phyloP scores from a whole-genome alignment of 2,329 filamentous ascomycete species.

The Fonsecaea pugnacius region DNA sequence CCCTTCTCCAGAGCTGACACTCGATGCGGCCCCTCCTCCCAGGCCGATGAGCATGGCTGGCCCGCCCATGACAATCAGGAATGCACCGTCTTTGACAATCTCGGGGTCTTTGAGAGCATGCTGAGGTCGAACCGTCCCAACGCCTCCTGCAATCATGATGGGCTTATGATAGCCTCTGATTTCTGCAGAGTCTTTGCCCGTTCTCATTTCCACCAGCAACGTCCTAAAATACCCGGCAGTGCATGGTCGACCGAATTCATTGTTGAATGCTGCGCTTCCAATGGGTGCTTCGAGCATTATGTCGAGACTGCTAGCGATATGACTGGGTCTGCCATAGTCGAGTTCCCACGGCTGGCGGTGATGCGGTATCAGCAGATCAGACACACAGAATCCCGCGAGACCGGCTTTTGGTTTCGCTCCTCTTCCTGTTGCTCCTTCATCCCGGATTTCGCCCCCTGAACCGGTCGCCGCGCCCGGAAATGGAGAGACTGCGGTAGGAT shows the following conservation, averaged over 20 bases:
- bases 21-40: slow-evolving; percentile 92
- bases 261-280: slow-evolving; percentile 94
- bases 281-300: slow-evolving; percentile 98
- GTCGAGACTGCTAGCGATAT: slow-evolving; percentile 91
- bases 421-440: slow-evolving; percentile 90
- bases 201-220: slow-evolving; percentile 70
- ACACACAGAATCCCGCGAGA: slow-evolving; percentile 90
- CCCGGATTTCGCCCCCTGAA: slow-evolving; percentile 91
- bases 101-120: slow-evolving; percentile 83
- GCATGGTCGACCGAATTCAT: slow-evolving; percentile 91
- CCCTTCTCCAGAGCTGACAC: slow-evolving; percentile 82
- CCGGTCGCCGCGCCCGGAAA: slow-evolving; percentile 93
- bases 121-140: slow-evolving; percentile 87
- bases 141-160: slow-evolving; percentile 95
- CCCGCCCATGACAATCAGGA: slow-evolving; percentile 89
- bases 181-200: slow-evolving; percentile 67
- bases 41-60: slow-evolving; percentile 98
- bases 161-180: slow-evolving; percentile 95
- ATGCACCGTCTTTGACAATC: slow-evolving; percentile 82
- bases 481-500: slow-evolving; percentile 92
- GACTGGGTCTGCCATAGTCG: slow-evolving; percentile 78
- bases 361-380: slow-evolving; percentile 86
- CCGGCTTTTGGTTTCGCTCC: slow-evolving; percentile 93
- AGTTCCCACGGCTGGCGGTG: slow-evolving; percentile 85
- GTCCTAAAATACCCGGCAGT: slow-evolving; percentile 91